Evolutionary conservation across 2,329 filamentous ascomycete species (phyloP).

Genomic region (Cladophialophora exuberans): DNA sequence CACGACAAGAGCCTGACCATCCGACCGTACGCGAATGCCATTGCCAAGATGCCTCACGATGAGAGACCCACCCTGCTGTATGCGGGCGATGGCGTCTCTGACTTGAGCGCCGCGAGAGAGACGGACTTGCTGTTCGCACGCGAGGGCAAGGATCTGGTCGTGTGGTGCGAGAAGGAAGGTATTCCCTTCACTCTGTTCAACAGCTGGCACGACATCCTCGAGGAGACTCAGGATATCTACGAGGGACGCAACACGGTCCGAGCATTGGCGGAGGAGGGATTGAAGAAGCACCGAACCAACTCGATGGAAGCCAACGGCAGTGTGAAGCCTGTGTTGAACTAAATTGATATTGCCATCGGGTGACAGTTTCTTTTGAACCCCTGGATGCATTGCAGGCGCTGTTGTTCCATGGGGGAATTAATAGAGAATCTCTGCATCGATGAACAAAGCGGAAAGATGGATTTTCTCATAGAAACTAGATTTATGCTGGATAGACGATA

Average conservation of each 20-base stretch:
- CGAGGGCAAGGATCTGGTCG: constrained; percentile 83
- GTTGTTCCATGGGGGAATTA: not conserved
- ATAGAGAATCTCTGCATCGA: not conserved
- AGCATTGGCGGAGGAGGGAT: constrained; percentile 61
- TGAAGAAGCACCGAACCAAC: constrained; percentile 31
- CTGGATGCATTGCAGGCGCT: not conserved
- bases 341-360: not conserved
- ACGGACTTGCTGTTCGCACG: constrained; percentile 94
- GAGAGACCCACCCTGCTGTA: constrained; percentile 86
- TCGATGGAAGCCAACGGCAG: constrained; percentile 25
- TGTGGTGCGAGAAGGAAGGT: constrained; percentile 80
- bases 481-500: no score
- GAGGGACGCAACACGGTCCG: constrained; percentile 71
- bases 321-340: constrained; percentile 20
- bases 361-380: not conserved
- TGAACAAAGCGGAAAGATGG: not conserved
- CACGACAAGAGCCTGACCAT: constrained; percentile 96
- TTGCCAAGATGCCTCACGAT: constrained; percentile 61
- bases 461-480: no score
- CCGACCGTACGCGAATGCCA: constrained; percentile 71
- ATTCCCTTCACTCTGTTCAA: constrained; percentile 88
- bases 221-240: constrained; percentile 75
- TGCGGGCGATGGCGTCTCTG: constrained; percentile 90
- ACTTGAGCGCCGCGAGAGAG: constrained; percentile 88
- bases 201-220: constrained; percentile 78